These are phyloP conservation scores for Fusarium bactridioides DNA, from an alignment of 2,329 filamentous ascomycete species.

Conservation along the genomic window DNA sequence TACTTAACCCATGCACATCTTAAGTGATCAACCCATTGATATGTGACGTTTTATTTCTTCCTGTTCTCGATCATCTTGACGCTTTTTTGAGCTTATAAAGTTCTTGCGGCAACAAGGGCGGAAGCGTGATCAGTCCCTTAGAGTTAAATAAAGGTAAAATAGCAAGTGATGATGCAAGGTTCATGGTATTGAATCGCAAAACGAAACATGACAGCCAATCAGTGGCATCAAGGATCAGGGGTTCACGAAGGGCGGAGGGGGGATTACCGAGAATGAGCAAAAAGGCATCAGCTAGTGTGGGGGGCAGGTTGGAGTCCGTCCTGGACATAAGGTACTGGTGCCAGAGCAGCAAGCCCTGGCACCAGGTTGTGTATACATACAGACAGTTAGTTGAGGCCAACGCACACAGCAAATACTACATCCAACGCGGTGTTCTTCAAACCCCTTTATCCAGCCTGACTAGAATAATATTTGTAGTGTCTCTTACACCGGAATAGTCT, in stretches of 20 bases:
- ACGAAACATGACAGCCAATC: slow-evolving; percentile 23
- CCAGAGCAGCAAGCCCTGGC: neutral
- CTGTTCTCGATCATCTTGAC: neutral
- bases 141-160: neutral
- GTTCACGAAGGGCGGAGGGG: slow-evolving; percentile 3
- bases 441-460: neutral
- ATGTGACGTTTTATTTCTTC: neutral
- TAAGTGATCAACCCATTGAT: neutral
- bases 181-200: slow-evolving; percentile 19
- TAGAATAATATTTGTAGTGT: neutral
- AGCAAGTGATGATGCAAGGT: slow-evolving; percentile 26
- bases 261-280: slow-evolving; percentile 12
- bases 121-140: slow-evolving; percentile 9
- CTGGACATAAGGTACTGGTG: neutral
- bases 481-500: neutral
- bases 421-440: neutral
- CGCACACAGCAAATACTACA: neutral
- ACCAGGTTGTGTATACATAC: neutral
- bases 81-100: slow-evolving; percentile 18
- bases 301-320: neutral
- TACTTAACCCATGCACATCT: neutral
- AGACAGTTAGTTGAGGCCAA: neutral
- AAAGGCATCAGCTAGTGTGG: slow-evolving; percentile 23
- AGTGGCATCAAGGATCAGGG: slow-evolving; percentile 17
- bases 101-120: slow-evolving; percentile 26